Percentiles rank a stretch among this genome's conserved stretches.
phyloP scores from a whole-genome alignment of 805 yeast genomes.

The Dipodascus geniculatus region DNA sequence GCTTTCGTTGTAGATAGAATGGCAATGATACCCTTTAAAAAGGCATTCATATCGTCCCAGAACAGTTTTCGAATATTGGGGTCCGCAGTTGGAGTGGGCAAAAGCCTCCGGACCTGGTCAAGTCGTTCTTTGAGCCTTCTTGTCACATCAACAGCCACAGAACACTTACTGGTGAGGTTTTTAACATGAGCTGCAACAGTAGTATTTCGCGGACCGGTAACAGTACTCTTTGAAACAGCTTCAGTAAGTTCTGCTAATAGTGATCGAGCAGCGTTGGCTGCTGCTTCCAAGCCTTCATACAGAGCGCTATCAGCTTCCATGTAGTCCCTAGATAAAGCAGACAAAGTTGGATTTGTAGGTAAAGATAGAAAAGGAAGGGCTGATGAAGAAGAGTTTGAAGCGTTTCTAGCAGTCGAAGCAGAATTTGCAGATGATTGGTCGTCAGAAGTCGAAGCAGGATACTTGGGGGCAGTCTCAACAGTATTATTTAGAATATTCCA shows the following conservation, averaged over 20 bases:
- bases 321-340: conserved; percentile 3
- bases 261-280: conserved; percentile 59
- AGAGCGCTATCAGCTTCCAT: conserved; percentile 52
- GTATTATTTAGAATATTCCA: conserved; percentile 34
- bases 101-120: conserved; percentile 32
- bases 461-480: conserved; percentile 4
- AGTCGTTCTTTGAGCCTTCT: conserved; percentile 43
- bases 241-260: conserved; percentile 64
- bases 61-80: conserved; percentile 38
- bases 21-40: conserved; percentile 70
- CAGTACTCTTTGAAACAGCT: conserved; percentile 24
- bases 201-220: conserved; percentile 27
- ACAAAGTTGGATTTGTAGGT: conserved; percentile 3
- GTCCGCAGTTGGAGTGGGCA: conserved; percentile 38
- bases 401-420: background rate
- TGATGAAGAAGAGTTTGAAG: background rate
- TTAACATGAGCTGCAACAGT: conserved; percentile 51
- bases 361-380: conserved; percentile 7
- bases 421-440: conserved; percentile 6
- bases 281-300: conserved; percentile 49
- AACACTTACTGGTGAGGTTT: conserved; percentile 67
- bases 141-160: conserved; percentile 73
- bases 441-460: conserved; percentile 5
- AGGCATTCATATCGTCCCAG: conserved; percentile 78
- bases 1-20: conserved; percentile 75